A percentile compares a stretch with the other conserved stretches of the same genome.
Evolutionary conservation across 164 flowering plant genomes (phyloP).

Genomic region (Vitis cinerea): DNA sequence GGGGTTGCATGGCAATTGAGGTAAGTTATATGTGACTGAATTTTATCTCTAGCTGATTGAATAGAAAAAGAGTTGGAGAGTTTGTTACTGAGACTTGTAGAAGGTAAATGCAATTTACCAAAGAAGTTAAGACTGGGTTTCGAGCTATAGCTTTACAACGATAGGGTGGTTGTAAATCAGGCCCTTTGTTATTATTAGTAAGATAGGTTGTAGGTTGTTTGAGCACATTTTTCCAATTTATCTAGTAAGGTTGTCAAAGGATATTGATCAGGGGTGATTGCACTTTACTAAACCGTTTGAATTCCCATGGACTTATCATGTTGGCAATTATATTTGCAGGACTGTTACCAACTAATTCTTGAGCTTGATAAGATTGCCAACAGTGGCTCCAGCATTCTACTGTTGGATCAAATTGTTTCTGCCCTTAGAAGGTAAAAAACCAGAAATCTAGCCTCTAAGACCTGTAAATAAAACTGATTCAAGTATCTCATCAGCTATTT

Average conservation of each 20-base stretch:
- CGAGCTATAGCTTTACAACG: too few relatives aligned
- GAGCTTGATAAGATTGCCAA: constrained; percentile 29
- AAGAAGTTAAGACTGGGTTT: too few relatives aligned
- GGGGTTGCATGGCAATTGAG: constrained; percentile 50
- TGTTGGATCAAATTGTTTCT: constrained; percentile 19
- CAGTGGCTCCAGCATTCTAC: background rate
- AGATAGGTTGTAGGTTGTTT: too few relatives aligned
- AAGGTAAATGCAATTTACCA: background rate
- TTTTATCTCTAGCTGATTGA: background rate
- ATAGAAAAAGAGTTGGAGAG: background rate
- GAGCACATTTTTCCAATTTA: too few relatives aligned
- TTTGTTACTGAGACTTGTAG: background rate
- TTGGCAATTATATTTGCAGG: constrained; percentile 19
- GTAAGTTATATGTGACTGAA: constrained; percentile 10
- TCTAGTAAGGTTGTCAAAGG: too few relatives aligned
- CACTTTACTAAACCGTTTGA: background rate
- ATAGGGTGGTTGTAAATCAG: background rate
- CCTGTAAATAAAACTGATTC: too few relatives aligned
- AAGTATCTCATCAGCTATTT: too few relatives aligned
- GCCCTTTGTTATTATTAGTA: too few relatives aligned
- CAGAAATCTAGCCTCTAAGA: too few relatives aligned
- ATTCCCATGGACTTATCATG: background rate
- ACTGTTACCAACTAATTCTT: constrained; percentile 29
- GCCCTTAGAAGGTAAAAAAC: constrained; percentile 25
- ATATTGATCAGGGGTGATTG: too few relatives aligned